These are phyloP conservation scores for Secale cereale DNA, from an alignment of 176 grass and related monocot genomes.

Conservation along the genomic window DNA sequence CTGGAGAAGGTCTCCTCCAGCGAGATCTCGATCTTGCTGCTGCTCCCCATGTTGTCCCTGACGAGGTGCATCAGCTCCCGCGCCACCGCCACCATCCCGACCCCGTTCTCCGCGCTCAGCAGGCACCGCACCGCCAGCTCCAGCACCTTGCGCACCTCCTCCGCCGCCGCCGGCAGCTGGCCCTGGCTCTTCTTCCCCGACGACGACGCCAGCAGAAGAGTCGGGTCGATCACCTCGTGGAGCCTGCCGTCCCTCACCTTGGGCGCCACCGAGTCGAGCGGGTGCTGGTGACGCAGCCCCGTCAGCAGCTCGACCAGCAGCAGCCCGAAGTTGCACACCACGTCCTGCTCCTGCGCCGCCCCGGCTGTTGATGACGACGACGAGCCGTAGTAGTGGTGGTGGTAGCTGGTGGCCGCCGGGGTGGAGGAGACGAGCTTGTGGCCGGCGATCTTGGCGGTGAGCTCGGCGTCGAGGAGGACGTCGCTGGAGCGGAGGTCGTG, in stretches of 20 bases:
- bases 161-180: conserved; percentile 51
- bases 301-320: conserved; percentile 73
- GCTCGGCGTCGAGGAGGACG: conserved; percentile 57
- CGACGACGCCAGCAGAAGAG: conserved; percentile 32
- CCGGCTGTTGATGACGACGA: background rate
- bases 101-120: conserved; percentile 51
- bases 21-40: conserved; percentile 79
- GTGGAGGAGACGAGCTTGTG: conserved; percentile 38
- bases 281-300: conserved; percentile 50
- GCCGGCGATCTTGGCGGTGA: conserved; percentile 67
- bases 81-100: conserved; percentile 55
- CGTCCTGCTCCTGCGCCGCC: conserved; percentile 33
- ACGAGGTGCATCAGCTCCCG: conserved; percentile 61
- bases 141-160: conserved; percentile 68
- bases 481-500: conserved; percentile 72
- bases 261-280: conserved; percentile 55
- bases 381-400: background rate
- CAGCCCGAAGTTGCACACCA: conserved; percentile 72
- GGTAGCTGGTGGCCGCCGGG: background rate
- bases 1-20: conserved; percentile 84
- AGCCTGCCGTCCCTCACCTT: conserved; percentile 61
- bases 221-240: conserved; percentile 78
- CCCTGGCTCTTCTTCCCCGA: conserved; percentile 34
- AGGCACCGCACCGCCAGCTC: conserved; percentile 69
- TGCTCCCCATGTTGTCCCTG: conserved; percentile 61